These are phyloP conservation scores for Neobulgaria alba DNA, from an alignment of 2,329 filamentous ascomycete species.

Conservation along the genomic window DNA sequence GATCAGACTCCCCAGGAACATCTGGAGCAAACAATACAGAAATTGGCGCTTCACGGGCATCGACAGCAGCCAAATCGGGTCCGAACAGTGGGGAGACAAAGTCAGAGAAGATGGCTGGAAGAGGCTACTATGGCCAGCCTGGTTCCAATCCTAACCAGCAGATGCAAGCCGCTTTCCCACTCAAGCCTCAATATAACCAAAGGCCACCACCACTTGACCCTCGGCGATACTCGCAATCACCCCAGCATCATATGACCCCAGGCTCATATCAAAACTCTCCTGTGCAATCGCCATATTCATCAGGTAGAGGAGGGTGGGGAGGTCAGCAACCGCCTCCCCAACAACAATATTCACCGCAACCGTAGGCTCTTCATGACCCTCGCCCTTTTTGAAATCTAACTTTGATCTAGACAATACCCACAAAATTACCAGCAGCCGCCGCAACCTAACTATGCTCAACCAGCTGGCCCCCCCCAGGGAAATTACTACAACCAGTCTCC, in stretches of 20 bases:
- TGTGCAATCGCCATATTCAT: conserved; percentile 50
- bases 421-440: conserved; percentile 53
- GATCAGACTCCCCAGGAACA: conserved; percentile 12
- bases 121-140: conserved; percentile 29
- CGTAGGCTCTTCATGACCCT: conserved; percentile 33
- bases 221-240: conserved; percentile 47
- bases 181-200: conserved; percentile 31
- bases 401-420: conserved; percentile 48
- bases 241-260: conserved; percentile 46
- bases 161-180: conserved; percentile 30
- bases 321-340: conserved; percentile 15
- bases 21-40: conserved; percentile 30
- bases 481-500: conserved; percentile 40
- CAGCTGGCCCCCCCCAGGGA: conserved; percentile 48
- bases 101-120: conserved; percentile 29
- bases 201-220: conserved; percentile 26
- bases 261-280: conserved; percentile 51
- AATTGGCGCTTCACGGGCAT: conserved; percentile 18
- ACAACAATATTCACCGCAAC: conserved; percentile 37
- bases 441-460: conserved; percentile 44
- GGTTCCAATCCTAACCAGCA: conserved; percentile 30
- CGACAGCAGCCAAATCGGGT: conserved; percentile 26
- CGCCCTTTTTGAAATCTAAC: conserved; percentile 27
- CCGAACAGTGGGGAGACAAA: conserved; percentile 31
- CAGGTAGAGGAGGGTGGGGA: conserved; percentile 44